These are phyloP conservation scores for Rhododendron ovatum DNA, from an alignment of 148 eudicot species.

Conservation along the genomic window DNA sequence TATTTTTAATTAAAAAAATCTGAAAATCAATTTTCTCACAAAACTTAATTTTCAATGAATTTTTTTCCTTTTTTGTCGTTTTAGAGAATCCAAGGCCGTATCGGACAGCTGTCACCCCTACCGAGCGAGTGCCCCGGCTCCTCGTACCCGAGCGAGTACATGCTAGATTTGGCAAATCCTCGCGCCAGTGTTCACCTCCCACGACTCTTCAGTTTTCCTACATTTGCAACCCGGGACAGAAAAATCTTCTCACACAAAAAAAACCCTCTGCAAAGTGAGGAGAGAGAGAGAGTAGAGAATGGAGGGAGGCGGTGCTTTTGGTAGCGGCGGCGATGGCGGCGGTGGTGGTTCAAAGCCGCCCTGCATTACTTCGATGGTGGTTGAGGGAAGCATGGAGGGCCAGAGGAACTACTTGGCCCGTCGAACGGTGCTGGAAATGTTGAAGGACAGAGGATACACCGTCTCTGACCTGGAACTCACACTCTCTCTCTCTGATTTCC, in stretches of 20 bases:
- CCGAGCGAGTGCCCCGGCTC: background rate
- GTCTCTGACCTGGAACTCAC: constrained; percentile 15
- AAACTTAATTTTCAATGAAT: no score
- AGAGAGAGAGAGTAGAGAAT: background rate
- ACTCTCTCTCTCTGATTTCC: constrained; percentile 20
- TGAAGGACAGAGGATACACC: constrained; percentile 24
- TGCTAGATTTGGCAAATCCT: background rate
- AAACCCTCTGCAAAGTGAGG: background rate
- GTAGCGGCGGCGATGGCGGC: background rate
- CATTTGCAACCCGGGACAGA: background rate
- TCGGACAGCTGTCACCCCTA: background rate
- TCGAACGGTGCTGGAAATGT: constrained; percentile 26
- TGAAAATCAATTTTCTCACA: no score
- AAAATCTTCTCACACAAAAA: background rate
- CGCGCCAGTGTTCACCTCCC: background rate
- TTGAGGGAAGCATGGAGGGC: constrained; percentile 17
- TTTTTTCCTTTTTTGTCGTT: no score
- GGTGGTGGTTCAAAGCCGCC: background rate
- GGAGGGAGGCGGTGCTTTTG: background rate
- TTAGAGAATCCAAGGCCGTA: background rate
- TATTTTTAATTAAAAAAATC: no score
- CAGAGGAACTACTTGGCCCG: constrained; percentile 22
- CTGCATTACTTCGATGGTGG: constrained; percentile 16
- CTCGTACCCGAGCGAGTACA: background rate
- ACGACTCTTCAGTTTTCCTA: background rate